Evolutionary conservation across 345 rosid species (phyloP).

Genomic region (Populus tremula): DNA sequence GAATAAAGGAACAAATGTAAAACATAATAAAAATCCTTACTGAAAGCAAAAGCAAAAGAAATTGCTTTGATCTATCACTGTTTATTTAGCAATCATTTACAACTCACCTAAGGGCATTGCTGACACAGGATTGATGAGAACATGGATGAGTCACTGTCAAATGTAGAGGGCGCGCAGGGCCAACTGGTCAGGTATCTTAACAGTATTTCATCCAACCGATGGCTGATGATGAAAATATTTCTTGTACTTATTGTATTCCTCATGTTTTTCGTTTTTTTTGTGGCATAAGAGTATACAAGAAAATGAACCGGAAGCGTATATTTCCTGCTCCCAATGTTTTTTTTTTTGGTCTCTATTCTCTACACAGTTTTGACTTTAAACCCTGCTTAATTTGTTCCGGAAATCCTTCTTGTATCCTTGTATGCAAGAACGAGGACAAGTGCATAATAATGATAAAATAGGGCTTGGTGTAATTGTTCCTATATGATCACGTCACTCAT

Average conservation of each 20-base stretch:
- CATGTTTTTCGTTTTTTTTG: conserved; percentile 79
- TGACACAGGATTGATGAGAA: conserved; percentile 70
- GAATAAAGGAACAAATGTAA: background rate
- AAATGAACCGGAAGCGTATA: conserved; percentile 2
- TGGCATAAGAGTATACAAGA: conserved; percentile 41
- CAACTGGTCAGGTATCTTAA: conserved; percentile 66
- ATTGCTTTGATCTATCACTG: background rate
- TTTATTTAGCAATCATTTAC: background rate
- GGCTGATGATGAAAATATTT: conserved; percentile 83
- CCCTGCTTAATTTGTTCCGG: background rate
- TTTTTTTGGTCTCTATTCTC: background rate
- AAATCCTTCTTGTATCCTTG: background rate
- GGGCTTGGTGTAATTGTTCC: background rate
- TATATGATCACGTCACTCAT: background rate
- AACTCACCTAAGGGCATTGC: background rate
- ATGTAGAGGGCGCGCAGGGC: conserved; percentile 78
- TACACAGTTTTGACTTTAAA: conserved; percentile 16
- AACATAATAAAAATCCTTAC: background rate
- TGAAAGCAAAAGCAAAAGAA: background rate
- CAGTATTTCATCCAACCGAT: conserved; percentile 73
- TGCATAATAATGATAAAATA: background rate
- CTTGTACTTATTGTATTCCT: conserved; percentile 68
- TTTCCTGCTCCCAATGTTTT: background rate
- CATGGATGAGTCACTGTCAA: conserved; percentile 65
- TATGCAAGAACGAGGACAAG: background rate